Base-by-base conservation (phyloP, 2,329 filamentous ascomycete genomes). In the Alternaria infectoria region DNA sequence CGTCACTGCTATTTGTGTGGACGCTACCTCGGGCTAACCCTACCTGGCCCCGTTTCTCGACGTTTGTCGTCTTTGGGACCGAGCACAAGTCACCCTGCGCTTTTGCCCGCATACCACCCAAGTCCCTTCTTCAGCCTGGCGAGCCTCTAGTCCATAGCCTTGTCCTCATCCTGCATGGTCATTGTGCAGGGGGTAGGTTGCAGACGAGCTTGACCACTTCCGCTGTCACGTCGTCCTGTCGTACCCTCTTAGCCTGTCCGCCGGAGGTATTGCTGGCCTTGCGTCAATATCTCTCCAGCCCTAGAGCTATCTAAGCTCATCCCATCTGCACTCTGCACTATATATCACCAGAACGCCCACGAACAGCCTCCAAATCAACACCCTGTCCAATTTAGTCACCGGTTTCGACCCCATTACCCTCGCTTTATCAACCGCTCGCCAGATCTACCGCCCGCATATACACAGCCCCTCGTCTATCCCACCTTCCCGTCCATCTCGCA, bases 61-160 rank as follows among this genome's bases (percentile, higher is more conserved):
- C 71, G 32, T 74, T 67, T 71, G 65, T 69, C 64, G 64, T 67
- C 65, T 69, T 70, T 74, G 71, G 73, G 70, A 71, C 68, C 67
- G 74, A 74, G 76, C 77, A 77, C 72, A 77, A 77, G 75, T 75
- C 74, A 73, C 75, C 74, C 72, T 76, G 75, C 70, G 74, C 67
- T 64, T 71, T 69, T 69, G 67, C 71, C 74, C 72, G 64, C 70
- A 74, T 74, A 64, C 68, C 71, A 71, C 68, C 72, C 72, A 70
- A 72, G 67, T 72, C 64, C 65, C 19, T 61, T 66, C 66, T 67
- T 59, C 63, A 74, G 72, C 70, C 67, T 69, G 65, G 64, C 68
- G 64, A 69, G 55, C 65, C 71, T 76, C 69, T 73, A 74, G 67
- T 71, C 68, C 61, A 68, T 63, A 72, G 73, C 76, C 77, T 79